phyloP scores from a whole-genome alignment of 352 stramenopile genomes.

The Pythium sukuiense region DNA sequence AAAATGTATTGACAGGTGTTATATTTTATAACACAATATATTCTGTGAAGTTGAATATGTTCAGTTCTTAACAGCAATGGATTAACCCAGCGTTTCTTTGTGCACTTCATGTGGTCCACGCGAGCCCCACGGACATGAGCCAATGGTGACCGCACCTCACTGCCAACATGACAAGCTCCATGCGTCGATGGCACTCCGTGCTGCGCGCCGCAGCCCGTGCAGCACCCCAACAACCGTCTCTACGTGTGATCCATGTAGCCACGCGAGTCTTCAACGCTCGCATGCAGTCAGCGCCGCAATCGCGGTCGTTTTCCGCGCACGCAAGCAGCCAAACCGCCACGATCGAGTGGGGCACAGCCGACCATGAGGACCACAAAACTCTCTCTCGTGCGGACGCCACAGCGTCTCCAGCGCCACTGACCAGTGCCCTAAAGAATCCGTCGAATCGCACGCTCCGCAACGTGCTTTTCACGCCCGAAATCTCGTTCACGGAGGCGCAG shows the following conservation, averaged over 20 bases:
- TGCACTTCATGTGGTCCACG: background rate
- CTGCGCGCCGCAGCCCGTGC: slow-evolving; percentile 1
- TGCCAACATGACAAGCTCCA: background rate
- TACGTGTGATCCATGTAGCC: background rate
- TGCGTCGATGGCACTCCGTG: slow-evolving; percentile 10
- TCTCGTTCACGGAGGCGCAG: slow-evolving; percentile 34
- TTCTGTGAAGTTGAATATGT: too few relatives aligned
- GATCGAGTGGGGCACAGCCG: background rate
- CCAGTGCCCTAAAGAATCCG: background rate
- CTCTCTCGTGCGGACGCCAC: background rate
- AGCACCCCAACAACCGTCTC: background rate
- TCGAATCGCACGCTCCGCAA: slow-evolving; percentile 3
- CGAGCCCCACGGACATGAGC: background rate
- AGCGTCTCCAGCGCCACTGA: background rate
- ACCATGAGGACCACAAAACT: background rate
- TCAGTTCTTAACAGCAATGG: too few relatives aligned
- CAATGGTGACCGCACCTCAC: slow-evolving; percentile 2
- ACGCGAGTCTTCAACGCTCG: too few relatives aligned
- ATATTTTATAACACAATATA: too few relatives aligned
- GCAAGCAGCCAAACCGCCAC: slow-evolving; percentile 1
- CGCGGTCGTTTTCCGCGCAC: slow-evolving; percentile 20
- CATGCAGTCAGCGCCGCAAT: background rate
- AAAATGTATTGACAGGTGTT: too few relatives aligned
- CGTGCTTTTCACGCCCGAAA: slow-evolving; percentile 11
- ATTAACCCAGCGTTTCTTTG: background rate